These are phyloP conservation scores for Sextonia rubra DNA, from an alignment of 164 flowering plant genomes.

Conservation along the genomic window DNA sequence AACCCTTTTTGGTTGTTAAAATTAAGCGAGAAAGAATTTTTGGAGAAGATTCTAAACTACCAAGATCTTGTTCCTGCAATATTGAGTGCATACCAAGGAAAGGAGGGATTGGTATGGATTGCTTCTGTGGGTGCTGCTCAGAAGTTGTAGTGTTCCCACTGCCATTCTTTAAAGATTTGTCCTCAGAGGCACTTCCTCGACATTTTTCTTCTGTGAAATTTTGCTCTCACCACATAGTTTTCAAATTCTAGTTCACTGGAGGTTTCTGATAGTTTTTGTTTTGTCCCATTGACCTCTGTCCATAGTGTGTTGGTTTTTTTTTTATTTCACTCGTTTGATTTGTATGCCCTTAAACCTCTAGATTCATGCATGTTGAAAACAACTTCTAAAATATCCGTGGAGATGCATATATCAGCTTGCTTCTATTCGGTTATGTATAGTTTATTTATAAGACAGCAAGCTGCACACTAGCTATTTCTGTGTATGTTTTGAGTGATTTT, in stretches of 20 bases:
- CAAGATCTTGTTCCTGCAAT: not conserved
- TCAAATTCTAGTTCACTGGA: too few species aligned
- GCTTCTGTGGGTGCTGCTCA: not conserved
- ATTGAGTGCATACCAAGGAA: not conserved
- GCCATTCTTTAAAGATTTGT: not conserved
- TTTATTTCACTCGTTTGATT: too few species aligned
- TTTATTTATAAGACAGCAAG: too few species aligned
- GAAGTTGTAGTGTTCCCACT: not conserved
- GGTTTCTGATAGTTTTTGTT: not conserved
- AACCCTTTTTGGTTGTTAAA: not conserved
- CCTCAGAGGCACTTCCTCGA: not conserved
- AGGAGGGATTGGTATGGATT: not conserved
- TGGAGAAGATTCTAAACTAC: not conserved
- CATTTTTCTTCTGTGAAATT: not conserved
- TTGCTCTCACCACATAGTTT: not conserved
- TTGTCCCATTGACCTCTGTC: not conserved
- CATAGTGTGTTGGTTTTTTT: not conserved
- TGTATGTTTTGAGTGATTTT: too few species aligned
- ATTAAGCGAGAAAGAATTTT: not conserved
- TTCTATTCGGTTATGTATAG: too few species aligned
- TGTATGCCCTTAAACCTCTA: not conserved
- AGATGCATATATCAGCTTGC: not conserved
- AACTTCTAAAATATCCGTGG: too few species aligned
- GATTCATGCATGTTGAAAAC: not conserved
- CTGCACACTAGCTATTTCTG: not conserved